Conservation (phyloP, 2,329 filamentous ascomycete genomes). For the Aspergillus novofumigatus region DNA sequence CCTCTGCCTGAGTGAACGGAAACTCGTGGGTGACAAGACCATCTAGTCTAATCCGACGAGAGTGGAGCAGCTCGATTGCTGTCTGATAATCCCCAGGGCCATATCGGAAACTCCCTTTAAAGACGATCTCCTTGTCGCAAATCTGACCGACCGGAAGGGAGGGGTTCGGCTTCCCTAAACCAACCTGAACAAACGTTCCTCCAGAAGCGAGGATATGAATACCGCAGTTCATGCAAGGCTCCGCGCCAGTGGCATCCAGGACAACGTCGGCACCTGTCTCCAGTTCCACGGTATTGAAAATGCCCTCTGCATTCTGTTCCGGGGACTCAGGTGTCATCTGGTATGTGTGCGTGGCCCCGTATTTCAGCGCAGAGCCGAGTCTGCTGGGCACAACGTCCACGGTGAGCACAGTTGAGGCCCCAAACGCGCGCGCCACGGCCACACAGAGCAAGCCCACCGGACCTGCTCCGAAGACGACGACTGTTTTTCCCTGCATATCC, state of each 20-base stretch:
- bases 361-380: conserved; percentile 67
- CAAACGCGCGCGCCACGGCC: conserved; percentile 74
- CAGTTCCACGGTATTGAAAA: conserved; percentile 59
- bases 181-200: conserved; percentile 73
- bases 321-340: conserved; percentile 60
- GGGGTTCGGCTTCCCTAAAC: conserved; percentile 80
- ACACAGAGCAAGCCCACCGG: conserved; percentile 81
- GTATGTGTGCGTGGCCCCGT: conserved; percentile 49
- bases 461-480: conserved; percentile 78
- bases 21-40: conserved; percentile 71
- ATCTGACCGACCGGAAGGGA: conserved; percentile 64
- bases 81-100: conserved; percentile 77
- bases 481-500: conserved; percentile 67
- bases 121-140: conserved; percentile 79
- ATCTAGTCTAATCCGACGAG: conserved; percentile 64
- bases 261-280: conserved; percentile 65
- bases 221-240: conserved; percentile 67
- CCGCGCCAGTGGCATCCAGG: conserved; percentile 72
- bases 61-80: conserved; percentile 65
- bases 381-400: conserved; percentile 67
- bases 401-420: conserved; percentile 70
- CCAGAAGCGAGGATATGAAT: conserved; percentile 64
- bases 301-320: conserved; percentile 65
- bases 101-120: conserved; percentile 83
- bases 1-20: conserved; percentile 70